phyloP scores from a whole-genome alignment of 345 rosid genomes.

The Eucalyptus fibrosa region DNA sequence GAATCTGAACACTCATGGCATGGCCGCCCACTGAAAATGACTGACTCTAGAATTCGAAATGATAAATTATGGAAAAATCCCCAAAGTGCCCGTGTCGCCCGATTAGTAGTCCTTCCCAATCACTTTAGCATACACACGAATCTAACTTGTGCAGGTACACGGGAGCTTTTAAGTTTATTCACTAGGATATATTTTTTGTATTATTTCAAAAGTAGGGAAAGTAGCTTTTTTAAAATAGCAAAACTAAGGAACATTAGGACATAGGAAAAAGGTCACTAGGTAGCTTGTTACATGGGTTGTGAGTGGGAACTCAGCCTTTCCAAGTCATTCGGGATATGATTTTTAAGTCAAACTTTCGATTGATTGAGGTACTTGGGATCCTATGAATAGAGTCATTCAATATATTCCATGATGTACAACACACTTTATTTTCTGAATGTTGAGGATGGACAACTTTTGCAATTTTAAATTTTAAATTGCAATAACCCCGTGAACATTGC shows the following conservation, averaged over 20 bases:
- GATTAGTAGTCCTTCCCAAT: not conserved
- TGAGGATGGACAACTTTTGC: not conserved
- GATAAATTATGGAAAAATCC: not conserved
- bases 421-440: not conserved
- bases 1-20: not conserved
- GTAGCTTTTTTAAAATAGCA: not conserved
- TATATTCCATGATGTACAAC: not conserved
- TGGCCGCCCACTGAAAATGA: not conserved
- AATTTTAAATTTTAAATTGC: not conserved
- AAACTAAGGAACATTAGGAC: not conserved
- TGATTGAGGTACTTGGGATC: not conserved
- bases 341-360: not conserved
- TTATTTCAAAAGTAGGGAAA: not conserved
- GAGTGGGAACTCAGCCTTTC: not conserved
- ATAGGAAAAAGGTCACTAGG: not conserved
- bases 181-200: not conserved
- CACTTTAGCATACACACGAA: not conserved
- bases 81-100: not conserved
- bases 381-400: not conserved
- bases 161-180: not conserved
- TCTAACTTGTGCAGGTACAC: not conserved
- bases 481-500: not conserved
- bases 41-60: not conserved
- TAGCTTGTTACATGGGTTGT: not conserved
- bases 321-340: not conserved